Base-by-base conservation (phyloP, 2,329 filamentous ascomycete genomes). In the Aspergillus unguis region DNA sequence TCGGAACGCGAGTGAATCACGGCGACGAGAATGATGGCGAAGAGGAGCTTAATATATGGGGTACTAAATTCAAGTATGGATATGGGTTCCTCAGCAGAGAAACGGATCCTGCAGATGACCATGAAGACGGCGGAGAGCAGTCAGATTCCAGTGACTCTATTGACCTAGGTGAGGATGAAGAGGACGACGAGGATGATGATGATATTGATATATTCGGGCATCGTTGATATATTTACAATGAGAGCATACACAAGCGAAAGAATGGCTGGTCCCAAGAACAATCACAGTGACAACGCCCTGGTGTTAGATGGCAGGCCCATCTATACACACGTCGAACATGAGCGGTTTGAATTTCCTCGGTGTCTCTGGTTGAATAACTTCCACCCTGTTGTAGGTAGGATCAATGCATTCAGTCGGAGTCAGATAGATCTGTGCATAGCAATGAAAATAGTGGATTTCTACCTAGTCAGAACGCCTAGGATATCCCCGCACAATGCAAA, bases 41-140 rank as follows among this genome's bases (percentile, higher is more conserved):
- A 17, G 82, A 83, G 50, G 79, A 85, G 52, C 62, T 85, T 29
- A 78, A 79, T 29, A 78, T 86, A 45, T 85, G 83, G 80, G 77
- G 77, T 42, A 71, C 75, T 9, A 77, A 75, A 65, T 72, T 77
- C 25, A 65, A 66, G 41, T 67, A 69, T 47, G 65, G 63, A 49
- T 71, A 71, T 59, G 60, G 68, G 5, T 65, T 73, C 31, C 65
- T 73, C 44, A 58, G 65, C 5, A 62, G 63, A 25, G 65, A 65
- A 31, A 58, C 60, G 3, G 58, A 64, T 35, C 57, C 58, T 26
- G 59, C 60, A 43, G 51, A 49, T 35, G 62, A 61, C 11, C 62
- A 62, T 32, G 57, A 57, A 29, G 60, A 58, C 10, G 64, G 58
- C 5, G 58, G 56, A 9, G 58, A 55, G 26, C 37, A 23, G 32